A percentile compares a stretch with the other conserved stretches of the same genome.
Evolutionary conservation across 257 asterid genomes (phyloP).

Genomic region (Solanum chiquidenum): DNA sequence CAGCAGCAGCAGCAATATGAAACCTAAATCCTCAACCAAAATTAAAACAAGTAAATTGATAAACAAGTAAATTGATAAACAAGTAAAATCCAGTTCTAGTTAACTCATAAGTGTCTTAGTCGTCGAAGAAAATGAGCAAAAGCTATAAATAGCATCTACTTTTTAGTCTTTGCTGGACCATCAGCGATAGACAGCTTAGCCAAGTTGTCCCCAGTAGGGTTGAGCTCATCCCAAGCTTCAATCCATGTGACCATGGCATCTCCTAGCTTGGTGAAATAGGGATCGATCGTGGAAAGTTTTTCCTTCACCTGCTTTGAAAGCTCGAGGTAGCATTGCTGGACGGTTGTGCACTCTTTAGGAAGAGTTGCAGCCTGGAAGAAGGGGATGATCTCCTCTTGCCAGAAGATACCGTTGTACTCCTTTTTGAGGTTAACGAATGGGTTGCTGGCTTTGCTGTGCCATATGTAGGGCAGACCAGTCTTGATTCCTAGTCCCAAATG

Average conservation of each 20-base stretch:
- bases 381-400: slow-evolving; percentile 78
- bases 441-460: slow-evolving; percentile 94
- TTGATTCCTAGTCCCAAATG: slow-evolving; percentile 58
- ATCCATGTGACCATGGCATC: slow-evolving; percentile 87
- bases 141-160: slow-evolving; percentile 17
- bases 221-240: slow-evolving; percentile 87
- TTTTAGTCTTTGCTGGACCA: slow-evolving; percentile 11
- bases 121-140: not conserved
- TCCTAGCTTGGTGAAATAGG: slow-evolving; percentile 57
- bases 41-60: not conserved
- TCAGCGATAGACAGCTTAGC: slow-evolving; percentile 19
- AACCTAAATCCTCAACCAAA: not conserved
- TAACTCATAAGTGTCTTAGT: not conserved
- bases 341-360: slow-evolving; percentile 53
- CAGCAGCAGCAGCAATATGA: not conserved
- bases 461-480: slow-evolving; percentile 74
- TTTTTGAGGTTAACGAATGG: slow-evolving; percentile 76
- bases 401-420: slow-evolving; percentile 73
- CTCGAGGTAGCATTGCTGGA: slow-evolving; percentile 61
- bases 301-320: slow-evolving; percentile 59
- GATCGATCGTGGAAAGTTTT: slow-evolving; percentile 39
- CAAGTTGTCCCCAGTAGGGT: slow-evolving; percentile 33
- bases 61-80: not conserved
- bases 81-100: not conserved
- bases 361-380: slow-evolving; percentile 47